Percentiles rank a stretch among this genome's conserved stretches.
Evolutionary conservation across 2,329 filamentous ascomycete species (phyloP).

Genomic region (Penicillium capsulatum): DNA sequence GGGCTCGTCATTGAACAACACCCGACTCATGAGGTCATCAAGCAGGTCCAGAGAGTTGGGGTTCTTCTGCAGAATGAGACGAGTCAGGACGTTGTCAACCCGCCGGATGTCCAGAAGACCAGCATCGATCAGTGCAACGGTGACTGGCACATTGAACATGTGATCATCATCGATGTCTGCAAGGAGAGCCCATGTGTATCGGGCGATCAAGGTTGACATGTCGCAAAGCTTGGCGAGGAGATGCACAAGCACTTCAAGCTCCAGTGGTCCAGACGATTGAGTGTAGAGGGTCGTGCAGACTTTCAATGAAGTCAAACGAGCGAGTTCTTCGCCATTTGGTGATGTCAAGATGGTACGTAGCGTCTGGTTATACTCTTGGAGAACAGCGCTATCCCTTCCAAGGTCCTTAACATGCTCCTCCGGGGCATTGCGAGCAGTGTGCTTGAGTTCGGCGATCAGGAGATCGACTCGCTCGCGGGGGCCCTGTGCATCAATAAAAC

Average conservation of each 20-base stretch:
- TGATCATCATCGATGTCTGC: slow-evolving; percentile 55
- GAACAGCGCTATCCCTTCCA: slow-evolving; percentile 51
- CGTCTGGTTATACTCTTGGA: slow-evolving; percentile 56
- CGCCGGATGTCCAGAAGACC: slow-evolving; percentile 59
- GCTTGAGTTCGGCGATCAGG: slow-evolving; percentile 55
- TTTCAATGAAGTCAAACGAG: slow-evolving; percentile 53
- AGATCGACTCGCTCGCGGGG: slow-evolving; percentile 52
- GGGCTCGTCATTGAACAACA: slow-evolving; percentile 72
- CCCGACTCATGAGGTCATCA: slow-evolving; percentile 71
- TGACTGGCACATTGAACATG: slow-evolving; percentile 60
- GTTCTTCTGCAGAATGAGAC: slow-evolving; percentile 67
- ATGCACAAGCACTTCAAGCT: slow-evolving; percentile 61
- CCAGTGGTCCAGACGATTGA: slow-evolving; percentile 52
- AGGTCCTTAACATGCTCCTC: slow-evolving; percentile 58
- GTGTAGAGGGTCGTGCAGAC: slow-evolving; percentile 55
- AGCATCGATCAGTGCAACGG: slow-evolving; percentile 57
- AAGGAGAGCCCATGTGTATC: slow-evolving; percentile 48
- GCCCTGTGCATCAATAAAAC: slow-evolving; percentile 54
- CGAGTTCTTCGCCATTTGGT: slow-evolving; percentile 55
- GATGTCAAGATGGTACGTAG: slow-evolving; percentile 51
- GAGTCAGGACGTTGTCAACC: slow-evolving; percentile 68
- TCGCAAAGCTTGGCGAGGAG: slow-evolving; percentile 60
- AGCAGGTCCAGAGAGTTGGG: slow-evolving; percentile 72
- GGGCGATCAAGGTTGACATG: slow-evolving; percentile 55
- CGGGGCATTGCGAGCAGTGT: slow-evolving; percentile 52